Conservation (phyloP, 1,284 basidiomycete species). For the Ustilago nuda region DNA sequence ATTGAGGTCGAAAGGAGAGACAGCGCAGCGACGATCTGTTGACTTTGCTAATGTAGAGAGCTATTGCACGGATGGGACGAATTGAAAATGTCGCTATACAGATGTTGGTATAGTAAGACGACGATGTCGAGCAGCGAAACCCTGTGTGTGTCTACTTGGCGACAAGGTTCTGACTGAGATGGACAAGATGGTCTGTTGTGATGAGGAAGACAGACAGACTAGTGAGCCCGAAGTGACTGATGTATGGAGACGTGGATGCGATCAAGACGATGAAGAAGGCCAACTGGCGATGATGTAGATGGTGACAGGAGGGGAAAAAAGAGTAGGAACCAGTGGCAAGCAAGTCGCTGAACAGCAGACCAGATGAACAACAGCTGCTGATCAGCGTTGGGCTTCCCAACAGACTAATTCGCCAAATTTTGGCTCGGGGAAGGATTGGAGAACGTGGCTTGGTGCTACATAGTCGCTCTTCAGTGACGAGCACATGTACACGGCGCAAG, state of each 20-base stretch:
- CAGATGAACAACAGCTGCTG: neutral
- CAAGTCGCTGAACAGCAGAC: neutral
- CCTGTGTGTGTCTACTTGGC: neutral
- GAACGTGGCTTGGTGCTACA: constrained; percentile 9
- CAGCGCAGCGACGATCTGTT: neutral
- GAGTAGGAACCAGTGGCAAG: neutral
- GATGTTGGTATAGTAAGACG: neutral
- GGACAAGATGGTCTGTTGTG: neutral
- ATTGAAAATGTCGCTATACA: neutral
- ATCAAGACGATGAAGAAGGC: neutral
- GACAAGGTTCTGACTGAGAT: constrained; percentile 3
- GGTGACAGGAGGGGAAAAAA: neutral
- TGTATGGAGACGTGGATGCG: neutral
- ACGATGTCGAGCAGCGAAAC: neutral
- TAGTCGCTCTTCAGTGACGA: neutral
- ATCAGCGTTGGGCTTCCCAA: neutral
- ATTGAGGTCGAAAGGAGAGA: neutral
- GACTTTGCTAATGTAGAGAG: neutral
- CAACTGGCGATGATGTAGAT: neutral
- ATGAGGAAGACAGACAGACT: neutral
- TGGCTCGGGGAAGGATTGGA: neutral
- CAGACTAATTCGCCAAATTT: constrained; percentile 1
- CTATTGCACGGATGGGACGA: neutral
- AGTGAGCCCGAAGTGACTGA: neutral
- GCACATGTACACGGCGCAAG: constrained; percentile 1